A percentile compares a stretch with the other conserved stretches of the same genome.
Conservation (phyloP, 129 eudicot species). For the Centella asiatica region DNA sequence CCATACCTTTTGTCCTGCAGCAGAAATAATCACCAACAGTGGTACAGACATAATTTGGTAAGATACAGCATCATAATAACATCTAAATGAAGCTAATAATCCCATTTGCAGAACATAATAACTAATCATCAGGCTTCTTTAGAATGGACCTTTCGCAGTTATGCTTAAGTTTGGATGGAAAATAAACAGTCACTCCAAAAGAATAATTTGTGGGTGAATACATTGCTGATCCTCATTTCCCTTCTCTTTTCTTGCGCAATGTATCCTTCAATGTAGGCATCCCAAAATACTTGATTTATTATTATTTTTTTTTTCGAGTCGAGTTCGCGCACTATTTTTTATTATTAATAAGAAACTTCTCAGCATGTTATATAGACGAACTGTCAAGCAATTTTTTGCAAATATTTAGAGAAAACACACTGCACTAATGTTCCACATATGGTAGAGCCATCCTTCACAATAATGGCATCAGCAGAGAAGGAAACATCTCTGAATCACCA, state of each 20-base stretch:
- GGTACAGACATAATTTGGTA: slow-evolving; percentile 9
- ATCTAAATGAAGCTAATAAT: too few species aligned
- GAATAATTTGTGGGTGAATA: neutral
- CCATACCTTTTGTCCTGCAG: too few species aligned
- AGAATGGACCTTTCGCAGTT: too few species aligned
- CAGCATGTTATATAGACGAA: neutral
- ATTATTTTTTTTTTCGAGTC: too few species aligned
- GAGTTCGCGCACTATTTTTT: too few species aligned
- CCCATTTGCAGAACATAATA: too few species aligned
- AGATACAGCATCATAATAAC: neutral
- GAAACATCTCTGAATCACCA: neutral
- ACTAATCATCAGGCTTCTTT: too few species aligned
- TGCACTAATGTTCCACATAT: too few species aligned
- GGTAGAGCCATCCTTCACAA: neutral
- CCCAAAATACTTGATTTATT: neutral
- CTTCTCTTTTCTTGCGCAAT: neutral
- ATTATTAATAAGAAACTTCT: too few species aligned
- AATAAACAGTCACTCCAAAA: neutral
- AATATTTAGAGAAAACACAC: too few species aligned
- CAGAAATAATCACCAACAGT: neutral
- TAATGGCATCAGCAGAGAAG: neutral
- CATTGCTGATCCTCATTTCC: neutral
- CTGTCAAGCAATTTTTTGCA: neutral
- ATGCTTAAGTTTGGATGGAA: too few species aligned
- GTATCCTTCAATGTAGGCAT: neutral